Base-by-base conservation (phyloP, 208 protist species). In the Wallacemonas rigidus region DNA sequence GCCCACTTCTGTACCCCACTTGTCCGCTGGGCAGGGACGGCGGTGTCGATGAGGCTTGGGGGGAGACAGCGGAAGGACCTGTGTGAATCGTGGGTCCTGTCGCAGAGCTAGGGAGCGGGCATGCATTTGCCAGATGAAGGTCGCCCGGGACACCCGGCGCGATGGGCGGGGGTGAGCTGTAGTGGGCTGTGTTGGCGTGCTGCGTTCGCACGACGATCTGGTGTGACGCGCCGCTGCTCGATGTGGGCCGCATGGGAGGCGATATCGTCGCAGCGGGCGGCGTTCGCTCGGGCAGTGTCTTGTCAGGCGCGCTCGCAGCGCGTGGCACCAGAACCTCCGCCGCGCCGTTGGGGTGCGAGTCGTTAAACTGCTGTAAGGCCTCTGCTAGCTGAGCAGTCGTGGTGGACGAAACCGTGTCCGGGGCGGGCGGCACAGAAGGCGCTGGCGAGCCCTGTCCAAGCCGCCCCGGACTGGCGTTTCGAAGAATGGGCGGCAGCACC, bases 181-280 rank as follows among this genome's bases (percentile, higher is more conserved):
- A 65, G 60, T 65, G 60, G 9, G 15, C 40, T 9, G 60, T 36
- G 60, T 65, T 65, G 4, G 60, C 14, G 60, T 65, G 60, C 60
- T 65, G 60, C 7, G 60, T 48, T 9, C 40, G 60, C 38, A 65
- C 60, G 7, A 17, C 15, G 14, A 65, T 4, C 9, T 14, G 7
- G 40, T 65, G 60, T 14, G n/a, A 36, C 4, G 12, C 36, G n/a
- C 26, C 40, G n/a, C 60, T 41, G 26, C 56, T 41, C 36, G 56
- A 62, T 3, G 56, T 38, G 7, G 60, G 41, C 17, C 60, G 60
- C 9, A n/a, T 41, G 39, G 8, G 9, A 51, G 60, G 7, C 6
- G 41, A 9, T 11, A 3, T 14, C 5, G 43, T 17, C 41, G 43
- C 15, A 26, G 41, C 14, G 53, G 11, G 6, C 15, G 53, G 11